phyloP scores from a whole-genome alignment of 2,329 filamentous ascomycete species.

The Fusarium multiceps region DNA sequence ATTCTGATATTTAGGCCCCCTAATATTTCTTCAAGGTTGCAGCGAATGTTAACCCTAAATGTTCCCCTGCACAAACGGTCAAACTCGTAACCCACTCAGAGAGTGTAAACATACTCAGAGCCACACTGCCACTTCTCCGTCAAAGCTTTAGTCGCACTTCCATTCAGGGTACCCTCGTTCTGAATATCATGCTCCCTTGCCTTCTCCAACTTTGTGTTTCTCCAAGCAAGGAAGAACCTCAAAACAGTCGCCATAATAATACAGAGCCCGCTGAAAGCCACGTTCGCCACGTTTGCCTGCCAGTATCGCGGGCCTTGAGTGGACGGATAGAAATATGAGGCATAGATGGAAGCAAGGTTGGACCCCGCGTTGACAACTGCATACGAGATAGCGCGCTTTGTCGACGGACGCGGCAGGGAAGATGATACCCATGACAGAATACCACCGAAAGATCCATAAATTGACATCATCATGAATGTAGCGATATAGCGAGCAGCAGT shows the following conservation, averaged over 20 bases:
- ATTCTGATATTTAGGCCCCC: too few relatives aligned
- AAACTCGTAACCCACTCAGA: background rate
- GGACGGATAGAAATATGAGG: slow-evolving; percentile 6
- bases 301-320: slow-evolving; percentile 9
- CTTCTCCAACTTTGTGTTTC: slow-evolving; percentile 1
- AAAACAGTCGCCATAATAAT: slow-evolving; percentile 12
- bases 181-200: slow-evolving; percentile 11
- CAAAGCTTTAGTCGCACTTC: background rate
- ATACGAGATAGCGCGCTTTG: slow-evolving; percentile 14
- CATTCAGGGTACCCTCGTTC: background rate
- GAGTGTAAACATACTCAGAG: slow-evolving; percentile 3
- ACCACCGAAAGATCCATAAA: slow-evolving; percentile 16
- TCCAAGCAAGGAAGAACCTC: background rate
- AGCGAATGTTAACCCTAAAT: too few relatives aligned
- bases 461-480: slow-evolving; percentile 24
- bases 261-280: slow-evolving; percentile 15
- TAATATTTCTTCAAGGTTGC: too few relatives aligned
- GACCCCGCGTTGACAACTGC: slow-evolving; percentile 11
- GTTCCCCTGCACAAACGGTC: too few relatives aligned
- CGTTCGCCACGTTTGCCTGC: slow-evolving; percentile 8
- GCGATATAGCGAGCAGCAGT: slow-evolving; percentile 16
- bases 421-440: slow-evolving; percentile 18
- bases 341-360: slow-evolving; percentile 8
- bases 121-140: slow-evolving; percentile 19
- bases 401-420: slow-evolving; percentile 5